These are phyloP conservation scores for Barnettozyma sucrosica DNA, from an alignment of 805 yeast species.

Conservation along the genomic window DNA sequence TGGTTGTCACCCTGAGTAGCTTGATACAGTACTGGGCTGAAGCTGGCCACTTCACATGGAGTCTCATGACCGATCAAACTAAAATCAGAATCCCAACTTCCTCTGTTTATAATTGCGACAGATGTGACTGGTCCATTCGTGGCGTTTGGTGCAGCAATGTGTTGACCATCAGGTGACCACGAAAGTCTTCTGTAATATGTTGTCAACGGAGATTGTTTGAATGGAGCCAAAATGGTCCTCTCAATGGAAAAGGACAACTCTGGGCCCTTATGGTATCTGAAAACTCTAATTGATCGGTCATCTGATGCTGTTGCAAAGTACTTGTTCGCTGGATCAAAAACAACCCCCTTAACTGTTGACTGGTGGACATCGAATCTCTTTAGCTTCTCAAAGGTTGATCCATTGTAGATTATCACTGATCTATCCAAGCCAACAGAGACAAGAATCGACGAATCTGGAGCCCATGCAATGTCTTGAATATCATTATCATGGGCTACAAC, in stretches of 20 bases:
- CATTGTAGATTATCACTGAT: constrained; percentile 91
- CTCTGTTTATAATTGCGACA: constrained; percentile 67
- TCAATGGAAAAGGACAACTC: constrained; percentile 85
- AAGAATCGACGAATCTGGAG: constrained; percentile 85
- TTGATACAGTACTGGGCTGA: constrained; percentile 64
- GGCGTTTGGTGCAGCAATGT: constrained; percentile 80
- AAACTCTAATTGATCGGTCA: constrained; percentile 84
- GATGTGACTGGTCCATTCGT: constrained; percentile 78
- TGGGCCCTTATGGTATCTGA: constrained; percentile 73
- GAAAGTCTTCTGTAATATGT: constrained; percentile 81
- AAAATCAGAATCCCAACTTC: constrained; percentile 72
- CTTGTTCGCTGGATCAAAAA: constrained; percentile 97
- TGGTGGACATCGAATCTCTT: constrained; percentile 90
- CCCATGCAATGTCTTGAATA: constrained; percentile 97
- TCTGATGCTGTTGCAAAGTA: constrained; percentile 96
- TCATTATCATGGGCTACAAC: constrained; percentile 97
- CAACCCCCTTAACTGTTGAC: constrained; percentile 92
- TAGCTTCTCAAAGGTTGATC: constrained; percentile 82
- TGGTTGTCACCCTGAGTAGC: constrained; percentile 14
- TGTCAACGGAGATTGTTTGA: constrained; percentile 81
- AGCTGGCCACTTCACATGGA: constrained; percentile 76
- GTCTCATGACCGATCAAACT: constrained; percentile 79
- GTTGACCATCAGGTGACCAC: constrained; percentile 92
- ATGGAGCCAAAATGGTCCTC: constrained; percentile 76
- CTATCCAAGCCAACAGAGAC: constrained; percentile 95